Evolutionary conservation across 1,284 basidiomycete species (phyloP).

Genomic region (Inonotus hispidus): DNA sequence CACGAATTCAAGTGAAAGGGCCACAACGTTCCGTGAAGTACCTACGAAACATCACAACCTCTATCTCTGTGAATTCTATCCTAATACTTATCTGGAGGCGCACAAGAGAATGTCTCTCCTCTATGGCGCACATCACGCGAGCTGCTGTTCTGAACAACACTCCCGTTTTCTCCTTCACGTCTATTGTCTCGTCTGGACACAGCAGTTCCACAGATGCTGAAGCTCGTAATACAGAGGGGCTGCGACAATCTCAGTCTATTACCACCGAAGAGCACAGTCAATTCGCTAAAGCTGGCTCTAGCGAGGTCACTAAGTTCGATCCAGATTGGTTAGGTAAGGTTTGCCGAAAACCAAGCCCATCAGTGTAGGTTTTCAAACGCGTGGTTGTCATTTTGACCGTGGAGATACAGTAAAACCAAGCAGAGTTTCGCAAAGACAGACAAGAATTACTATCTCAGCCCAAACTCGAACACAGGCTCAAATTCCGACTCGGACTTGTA

Average conservation of each 20-base stretch:
- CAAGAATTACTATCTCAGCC: too few relatives aligned
- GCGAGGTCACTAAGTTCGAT: background rate
- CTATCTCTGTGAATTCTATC: background rate
- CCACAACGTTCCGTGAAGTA: too few relatives aligned
- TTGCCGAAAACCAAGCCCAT: background rate
- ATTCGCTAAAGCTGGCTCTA: background rate
- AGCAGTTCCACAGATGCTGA: background rate
- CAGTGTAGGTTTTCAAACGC: too few relatives aligned
- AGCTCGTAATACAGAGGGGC: background rate
- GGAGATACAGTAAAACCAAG: too few relatives aligned
- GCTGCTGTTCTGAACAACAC: too few relatives aligned
- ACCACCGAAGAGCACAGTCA: conserved; percentile 3
- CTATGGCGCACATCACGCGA: background rate
- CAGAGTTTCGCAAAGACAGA: too few relatives aligned
- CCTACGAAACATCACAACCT: too few relatives aligned
- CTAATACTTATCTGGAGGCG: background rate
- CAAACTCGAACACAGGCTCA: background rate
- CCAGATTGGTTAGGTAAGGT: conserved; percentile 5
- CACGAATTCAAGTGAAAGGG: too few relatives aligned
- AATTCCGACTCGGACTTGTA: background rate
- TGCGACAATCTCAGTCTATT: background rate
- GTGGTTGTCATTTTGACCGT: too few relatives aligned
- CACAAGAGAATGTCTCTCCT: background rate
- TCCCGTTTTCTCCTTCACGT: conserved; percentile 7
- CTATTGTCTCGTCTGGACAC: conserved; percentile 4